Percentiles rank a stretch among this genome's conserved stretches.
phyloP scores from a whole-genome alignment of 192 early-diverging fungal genomes.

The Linnemannia hyalina region DNA sequence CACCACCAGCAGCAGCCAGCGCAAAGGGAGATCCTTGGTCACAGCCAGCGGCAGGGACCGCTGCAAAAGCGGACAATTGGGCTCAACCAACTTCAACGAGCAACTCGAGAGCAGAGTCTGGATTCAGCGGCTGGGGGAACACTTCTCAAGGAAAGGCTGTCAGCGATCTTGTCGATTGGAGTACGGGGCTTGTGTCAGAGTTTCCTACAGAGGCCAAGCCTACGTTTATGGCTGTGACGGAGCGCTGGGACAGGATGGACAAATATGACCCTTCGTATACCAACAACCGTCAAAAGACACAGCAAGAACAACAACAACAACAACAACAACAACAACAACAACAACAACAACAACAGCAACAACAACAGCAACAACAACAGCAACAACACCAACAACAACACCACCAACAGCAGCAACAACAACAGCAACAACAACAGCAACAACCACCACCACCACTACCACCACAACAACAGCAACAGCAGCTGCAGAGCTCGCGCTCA shows the following conservation, averaged over 20 bases:
- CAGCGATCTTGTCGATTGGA: constrained; percentile 35
- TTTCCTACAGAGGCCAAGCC: constrained; percentile 43
- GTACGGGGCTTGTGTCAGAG: constrained; percentile 19
- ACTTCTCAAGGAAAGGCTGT: constrained; percentile 1
- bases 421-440: not conserved
- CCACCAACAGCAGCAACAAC: not conserved
- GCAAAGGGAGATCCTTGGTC: not conserved
- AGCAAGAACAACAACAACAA: not conserved
- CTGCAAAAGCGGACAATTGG: not conserved
- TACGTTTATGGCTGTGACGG: constrained; percentile 15
- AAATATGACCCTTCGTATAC: not conserved
- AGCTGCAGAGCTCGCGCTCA: not conserved
- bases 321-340: not conserved
- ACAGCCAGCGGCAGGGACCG: not conserved
- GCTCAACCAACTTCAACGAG: not conserved
- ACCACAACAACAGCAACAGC: not conserved
- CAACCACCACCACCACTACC: not conserved
- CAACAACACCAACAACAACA: not conserved
- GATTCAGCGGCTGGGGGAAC: not conserved
- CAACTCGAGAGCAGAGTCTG: not conserved
- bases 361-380: not conserved
- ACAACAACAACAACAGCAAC: not conserved
- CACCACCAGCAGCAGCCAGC: not conserved
- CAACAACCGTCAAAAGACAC: not conserved
- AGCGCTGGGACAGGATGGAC: constrained; percentile 10